Conservation (phyloP, 495 filamentous ascomycete genomes). For the Niebla homalea region DNA sequence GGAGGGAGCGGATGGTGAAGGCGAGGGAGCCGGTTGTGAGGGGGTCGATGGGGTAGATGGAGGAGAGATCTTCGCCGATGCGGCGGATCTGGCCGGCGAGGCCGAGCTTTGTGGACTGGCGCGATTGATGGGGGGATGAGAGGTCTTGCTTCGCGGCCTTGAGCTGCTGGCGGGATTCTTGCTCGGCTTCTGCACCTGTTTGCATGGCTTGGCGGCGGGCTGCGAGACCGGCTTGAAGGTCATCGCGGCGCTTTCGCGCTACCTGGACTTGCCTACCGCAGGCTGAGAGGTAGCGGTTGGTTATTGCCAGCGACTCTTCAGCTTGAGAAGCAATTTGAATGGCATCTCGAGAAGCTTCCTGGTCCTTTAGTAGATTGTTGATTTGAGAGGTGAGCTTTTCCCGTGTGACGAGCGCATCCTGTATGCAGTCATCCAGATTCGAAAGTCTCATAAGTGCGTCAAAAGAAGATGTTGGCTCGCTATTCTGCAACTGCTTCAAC, state of each 20-base stretch:
- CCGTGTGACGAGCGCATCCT: constrained; percentile 73
- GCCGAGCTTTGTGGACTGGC: constrained; percentile 43
- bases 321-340: constrained; percentile 46
- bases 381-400: constrained; percentile 67
- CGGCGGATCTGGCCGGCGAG: constrained; percentile 71
- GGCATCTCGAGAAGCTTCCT: constrained; percentile 28
- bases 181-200: constrained; percentile 44
- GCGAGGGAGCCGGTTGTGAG: constrained; percentile 45
- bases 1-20: constrained; percentile 63
- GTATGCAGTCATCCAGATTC: constrained; percentile 82
- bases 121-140: constrained; percentile 35
- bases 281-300: constrained; percentile 43
- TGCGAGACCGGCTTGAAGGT: constrained; percentile 52
- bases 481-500: constrained; percentile 30
- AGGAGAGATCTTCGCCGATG: constrained; percentile 67
- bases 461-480: constrained; percentile 63
- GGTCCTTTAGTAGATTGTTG: constrained; percentile 49
- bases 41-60: constrained; percentile 69
- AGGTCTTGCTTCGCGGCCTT: constrained; percentile 48
- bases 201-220: constrained; percentile 54
- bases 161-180: constrained; percentile 32
- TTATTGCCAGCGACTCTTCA: constrained; percentile 46
- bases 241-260: constrained; percentile 43
- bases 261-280: constrained; percentile 53
- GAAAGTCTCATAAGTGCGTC: constrained; percentile 80